Base-by-base conservation (phyloP, 2,329 filamentous ascomycete genomes). In the Scortechinia acanthostroma region DNA sequence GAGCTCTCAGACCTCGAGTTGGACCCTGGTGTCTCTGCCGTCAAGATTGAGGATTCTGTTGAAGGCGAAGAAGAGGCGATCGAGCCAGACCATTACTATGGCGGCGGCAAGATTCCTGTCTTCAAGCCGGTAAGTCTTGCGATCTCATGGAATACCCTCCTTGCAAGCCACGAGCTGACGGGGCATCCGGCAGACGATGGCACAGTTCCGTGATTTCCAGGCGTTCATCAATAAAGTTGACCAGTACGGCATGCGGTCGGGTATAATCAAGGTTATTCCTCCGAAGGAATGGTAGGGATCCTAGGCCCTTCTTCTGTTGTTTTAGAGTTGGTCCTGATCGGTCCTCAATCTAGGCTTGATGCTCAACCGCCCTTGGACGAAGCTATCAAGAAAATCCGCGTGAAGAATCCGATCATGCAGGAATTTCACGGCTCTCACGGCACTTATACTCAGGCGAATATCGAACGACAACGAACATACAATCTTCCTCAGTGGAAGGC, bases 391-490 rank as follows among this genome's bases (percentile, higher is more conserved):
- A 83, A 86, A 50, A 88, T 98, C 62, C 85, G 83, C 58, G 91
- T 98, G 57, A 91, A 91, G 64, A 94, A 98, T 52, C 93, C 93
- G 3, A 97, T 98, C 61, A 95, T 90, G 59, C 93, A 98, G 64
- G 93, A 98, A 57, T 98, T 98, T 56, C 91, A 94, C 73, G 93
- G 93, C 35, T 89, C 88, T 44, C 89, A 91, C 59, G 94, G 93
- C 46, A 94, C 88, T 46, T 98, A 96, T 61, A 91, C 91, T 25
- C 93, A 98, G 63, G 88, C 93, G 58, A 98, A 98, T 59, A 91
- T 98, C 48, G 83, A 97, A 57, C 94, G 96, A 65, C 89, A 94
- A 61, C 80, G 93, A 60, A 90, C 90, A 14, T 98, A 98, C 69
- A 98, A 96, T 54, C 73, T 98, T 3, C 91, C 91, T 1, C 91